These are phyloP conservation scores for Lyophyllum atratum DNA, from an alignment of 768 basidiomycete species.

Conservation along the genomic window DNA sequence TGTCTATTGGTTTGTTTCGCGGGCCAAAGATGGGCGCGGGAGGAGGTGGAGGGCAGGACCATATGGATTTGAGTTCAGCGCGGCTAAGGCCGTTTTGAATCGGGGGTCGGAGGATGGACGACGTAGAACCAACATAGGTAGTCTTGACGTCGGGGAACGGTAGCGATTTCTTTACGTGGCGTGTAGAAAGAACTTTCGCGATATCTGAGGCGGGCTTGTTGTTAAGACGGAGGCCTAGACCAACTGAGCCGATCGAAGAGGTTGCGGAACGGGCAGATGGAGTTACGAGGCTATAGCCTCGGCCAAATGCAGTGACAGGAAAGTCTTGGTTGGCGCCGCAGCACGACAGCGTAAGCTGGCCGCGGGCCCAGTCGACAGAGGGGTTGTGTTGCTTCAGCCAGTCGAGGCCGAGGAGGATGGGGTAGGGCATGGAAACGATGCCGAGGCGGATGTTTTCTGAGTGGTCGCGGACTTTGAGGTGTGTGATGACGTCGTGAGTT, in stretches of 20 bases:
- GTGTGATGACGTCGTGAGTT: constrained; percentile 36
- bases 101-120: constrained; percentile 8
- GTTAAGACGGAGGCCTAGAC: constrained; percentile 31
- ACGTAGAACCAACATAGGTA: neutral
- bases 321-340: too few species aligned
- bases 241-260: constrained; percentile 3
- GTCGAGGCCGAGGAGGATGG: constrained; percentile 29
- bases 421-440: constrained; percentile 27
- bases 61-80: constrained; percentile 11
- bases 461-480: constrained; percentile 28
- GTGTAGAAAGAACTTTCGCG: constrained; percentile 3
- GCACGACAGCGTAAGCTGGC: constrained; percentile 22
- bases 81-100: constrained; percentile 12
- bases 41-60: too few species aligned
- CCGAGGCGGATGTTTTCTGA: constrained; percentile 26
- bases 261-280: too few species aligned
- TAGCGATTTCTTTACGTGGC: neutral
- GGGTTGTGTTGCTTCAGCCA: too few species aligned
- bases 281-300: too few species aligned
- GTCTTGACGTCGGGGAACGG: neutral
- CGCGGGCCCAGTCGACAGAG: constrained; percentile 22
- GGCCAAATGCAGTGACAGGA: too few species aligned
- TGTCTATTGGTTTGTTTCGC: constrained; percentile 6
- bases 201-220: constrained; percentile 8
- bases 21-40: constrained; percentile 14